A percentile compares a stretch with the other conserved stretches of the same genome.
These are phyloP conservation scores for Prototheca cutis DNA, from an alignment of 163 green algal species.

Conservation along the genomic window DNA sequence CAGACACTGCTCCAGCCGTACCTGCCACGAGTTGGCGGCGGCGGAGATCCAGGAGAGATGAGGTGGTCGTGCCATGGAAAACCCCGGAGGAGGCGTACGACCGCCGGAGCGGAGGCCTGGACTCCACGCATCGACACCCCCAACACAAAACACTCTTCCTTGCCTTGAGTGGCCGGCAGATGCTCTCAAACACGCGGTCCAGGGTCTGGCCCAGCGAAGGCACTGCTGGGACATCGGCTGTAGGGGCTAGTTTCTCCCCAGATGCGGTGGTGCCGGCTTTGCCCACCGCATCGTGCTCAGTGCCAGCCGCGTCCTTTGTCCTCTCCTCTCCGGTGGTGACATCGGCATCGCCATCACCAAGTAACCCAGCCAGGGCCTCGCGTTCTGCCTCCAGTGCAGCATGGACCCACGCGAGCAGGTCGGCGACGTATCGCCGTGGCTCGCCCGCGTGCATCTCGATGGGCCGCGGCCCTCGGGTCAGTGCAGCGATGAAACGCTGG, in stretches of 20 bases:
- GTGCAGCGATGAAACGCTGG: conserved; percentile 53
- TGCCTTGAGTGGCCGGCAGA: conserved; percentile 82
- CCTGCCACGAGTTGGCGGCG: conserved; percentile 17
- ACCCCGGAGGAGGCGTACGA: too few species aligned
- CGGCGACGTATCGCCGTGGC: conserved; percentile 66
- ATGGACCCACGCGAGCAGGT: conserved; percentile 98
- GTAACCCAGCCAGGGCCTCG: conserved; percentile 75
- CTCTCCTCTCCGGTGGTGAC: neutral
- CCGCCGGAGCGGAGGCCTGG: too few species aligned
- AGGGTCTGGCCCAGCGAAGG: conserved; percentile 50
- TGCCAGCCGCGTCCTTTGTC: neutral
- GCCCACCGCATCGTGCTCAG: conserved; percentile 4
- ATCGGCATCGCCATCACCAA: conserved; percentile 44
- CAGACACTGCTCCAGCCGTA: conserved; percentile 88
- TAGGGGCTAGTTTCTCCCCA: neutral
- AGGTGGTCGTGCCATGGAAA: too few species aligned
- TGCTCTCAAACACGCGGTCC: conserved; percentile 82
- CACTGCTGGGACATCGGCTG: neutral
- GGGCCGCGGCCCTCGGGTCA: conserved; percentile 78
- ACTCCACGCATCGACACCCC: too few species aligned
- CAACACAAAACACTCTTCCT: too few species aligned
- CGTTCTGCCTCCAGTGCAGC: conserved; percentile 55
- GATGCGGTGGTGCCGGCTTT: neutral
- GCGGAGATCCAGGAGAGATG: too few species aligned
- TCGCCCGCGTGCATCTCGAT: conserved; percentile 97